phyloP scores from a whole-genome alignment of 306 rosid species.

The Mimosa pudica region DNA sequence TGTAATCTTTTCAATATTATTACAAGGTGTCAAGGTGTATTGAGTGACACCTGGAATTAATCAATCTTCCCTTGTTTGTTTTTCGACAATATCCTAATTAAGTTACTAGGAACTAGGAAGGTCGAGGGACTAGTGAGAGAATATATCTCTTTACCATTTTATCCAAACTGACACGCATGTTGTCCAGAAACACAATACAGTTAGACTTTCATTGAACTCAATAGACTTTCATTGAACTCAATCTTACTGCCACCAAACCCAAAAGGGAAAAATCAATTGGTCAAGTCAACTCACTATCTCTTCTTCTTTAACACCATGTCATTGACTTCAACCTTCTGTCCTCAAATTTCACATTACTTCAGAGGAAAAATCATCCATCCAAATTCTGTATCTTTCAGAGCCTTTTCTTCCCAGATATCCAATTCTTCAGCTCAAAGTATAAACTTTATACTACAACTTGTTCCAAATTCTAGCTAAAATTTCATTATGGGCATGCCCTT shows the following conservation, averaged over 20 bases:
- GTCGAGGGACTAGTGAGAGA: too few relatives aligned
- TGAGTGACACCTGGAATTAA: too few relatives aligned
- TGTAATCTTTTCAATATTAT: too few relatives aligned
- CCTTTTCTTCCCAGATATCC: constrained; percentile 52
- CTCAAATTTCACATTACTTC: constrained; percentile 47
- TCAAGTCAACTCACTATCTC: constrained; percentile 39
- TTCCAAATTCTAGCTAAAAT: background rate
- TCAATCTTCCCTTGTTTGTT: too few relatives aligned
- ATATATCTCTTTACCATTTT: background rate
- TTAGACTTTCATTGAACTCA: background rate
- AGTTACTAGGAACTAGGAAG: too few relatives aligned
- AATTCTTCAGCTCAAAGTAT: constrained; percentile 49
- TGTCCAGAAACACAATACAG: constrained; percentile 40
- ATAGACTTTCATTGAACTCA: background rate
- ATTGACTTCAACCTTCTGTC: constrained; percentile 61
- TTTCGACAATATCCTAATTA: too few relatives aligned
- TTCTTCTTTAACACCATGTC: constrained; percentile 58
- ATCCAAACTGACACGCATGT: constrained; percentile 33
- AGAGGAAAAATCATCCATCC: constrained; percentile 37
- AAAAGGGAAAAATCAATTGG: constrained; percentile 33
- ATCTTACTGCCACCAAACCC: background rate
- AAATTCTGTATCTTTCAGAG: constrained; percentile 37
- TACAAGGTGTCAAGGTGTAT: too few relatives aligned
- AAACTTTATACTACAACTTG: background rate
- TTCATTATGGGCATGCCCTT: background rate